These are phyloP conservation scores for Gossypium mustelinum DNA, from an alignment of 345 rosid genomes.

Conservation along the genomic window DNA sequence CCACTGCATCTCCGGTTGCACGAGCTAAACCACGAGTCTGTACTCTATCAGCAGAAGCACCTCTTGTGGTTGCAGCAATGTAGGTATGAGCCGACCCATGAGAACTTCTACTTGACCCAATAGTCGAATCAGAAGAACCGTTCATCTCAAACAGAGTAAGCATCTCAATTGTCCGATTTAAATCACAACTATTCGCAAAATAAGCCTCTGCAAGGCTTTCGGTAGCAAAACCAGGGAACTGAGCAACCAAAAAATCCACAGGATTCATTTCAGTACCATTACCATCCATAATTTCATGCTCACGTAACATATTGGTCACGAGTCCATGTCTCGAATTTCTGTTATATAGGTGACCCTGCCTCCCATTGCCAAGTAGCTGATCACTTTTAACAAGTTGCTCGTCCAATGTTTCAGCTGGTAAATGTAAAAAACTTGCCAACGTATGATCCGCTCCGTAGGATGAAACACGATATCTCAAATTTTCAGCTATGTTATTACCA, in stretches of 20 bases:
- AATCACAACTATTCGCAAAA: constrained; percentile 82
- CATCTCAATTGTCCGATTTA: constrained; percentile 87
- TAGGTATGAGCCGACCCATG: neutral
- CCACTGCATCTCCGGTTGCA: constrained; percentile 92
- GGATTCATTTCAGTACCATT: constrained; percentile 60
- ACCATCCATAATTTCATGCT: constrained; percentile 36
- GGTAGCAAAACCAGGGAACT: constrained; percentile 90
- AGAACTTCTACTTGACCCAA: constrained; percentile 3
- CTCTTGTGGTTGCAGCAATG: neutral
- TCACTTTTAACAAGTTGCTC: constrained; percentile 56
- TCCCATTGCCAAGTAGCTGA: constrained; percentile 54
- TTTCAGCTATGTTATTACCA: constrained; percentile 53
- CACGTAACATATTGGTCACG: constrained; percentile 48
- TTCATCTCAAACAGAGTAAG: constrained; percentile 99
- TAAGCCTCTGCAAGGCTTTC: constrained; percentile 95
- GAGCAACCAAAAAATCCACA: constrained; percentile 74
- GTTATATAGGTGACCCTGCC: constrained; percentile 47
- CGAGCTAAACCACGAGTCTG: neutral
- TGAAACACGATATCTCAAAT: constrained; percentile 48
- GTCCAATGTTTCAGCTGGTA: constrained; percentile 68
- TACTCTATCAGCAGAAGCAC: neutral
- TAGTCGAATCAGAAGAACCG: constrained; percentile 18
- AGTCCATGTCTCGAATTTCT: constrained; percentile 50
- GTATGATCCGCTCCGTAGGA: constrained; percentile 59
- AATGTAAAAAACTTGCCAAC: constrained; percentile 38